Conservation (phyloP, 2,329 filamentous ascomycete species). For the Pseudogymnoascus sp. region DNA sequence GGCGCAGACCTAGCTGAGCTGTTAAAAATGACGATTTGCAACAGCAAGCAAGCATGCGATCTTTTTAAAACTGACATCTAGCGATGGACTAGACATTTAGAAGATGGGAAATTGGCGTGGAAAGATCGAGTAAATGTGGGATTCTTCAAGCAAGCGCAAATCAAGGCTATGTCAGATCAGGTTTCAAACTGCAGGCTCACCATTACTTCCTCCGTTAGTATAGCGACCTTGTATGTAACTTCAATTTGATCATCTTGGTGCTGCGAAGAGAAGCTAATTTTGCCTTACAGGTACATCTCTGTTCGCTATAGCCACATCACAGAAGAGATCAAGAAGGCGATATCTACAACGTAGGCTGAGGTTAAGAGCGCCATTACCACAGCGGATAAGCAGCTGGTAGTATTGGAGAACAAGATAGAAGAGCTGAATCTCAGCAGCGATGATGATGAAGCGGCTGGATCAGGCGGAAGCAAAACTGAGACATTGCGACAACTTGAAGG, state of each 20-base stretch:
- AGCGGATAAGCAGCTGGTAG: constrained; percentile 19
- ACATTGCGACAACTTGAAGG: constrained; percentile 19
- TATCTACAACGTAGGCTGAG: constrained; percentile 24
- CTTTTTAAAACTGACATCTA: constrained; percentile 26
- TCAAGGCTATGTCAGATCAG: constrained; percentile 29
- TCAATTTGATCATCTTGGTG: constrained; percentile 14
- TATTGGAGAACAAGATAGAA: constrained; percentile 23
- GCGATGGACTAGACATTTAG: constrained; percentile 28
- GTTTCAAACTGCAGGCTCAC: constrained; percentile 28
- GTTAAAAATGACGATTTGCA: constrained; percentile 25
- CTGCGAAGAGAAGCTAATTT: constrained; percentile 17
- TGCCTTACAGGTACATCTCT: constrained; percentile 25
- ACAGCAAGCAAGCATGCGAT: constrained; percentile 25
- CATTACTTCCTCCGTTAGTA: constrained; percentile 24
- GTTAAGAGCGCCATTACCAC: constrained; percentile 22
- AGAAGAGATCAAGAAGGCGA: constrained; percentile 26
- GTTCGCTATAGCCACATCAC: constrained; percentile 26
- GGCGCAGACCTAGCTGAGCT: constrained; percentile 23
- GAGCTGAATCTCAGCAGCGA: constrained; percentile 20
- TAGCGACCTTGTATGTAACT: constrained; percentile 26
- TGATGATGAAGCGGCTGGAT: constrained; percentile 14
- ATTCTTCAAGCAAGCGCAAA: constrained; percentile 28
- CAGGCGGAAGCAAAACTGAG: constrained; percentile 14
- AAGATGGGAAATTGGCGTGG: constrained; percentile 26
- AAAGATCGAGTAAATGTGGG: constrained; percentile 28